Evolutionary conservation across 768 basidiomycete species (phyloP).

Genomic region (Suillus americanus): DNA sequence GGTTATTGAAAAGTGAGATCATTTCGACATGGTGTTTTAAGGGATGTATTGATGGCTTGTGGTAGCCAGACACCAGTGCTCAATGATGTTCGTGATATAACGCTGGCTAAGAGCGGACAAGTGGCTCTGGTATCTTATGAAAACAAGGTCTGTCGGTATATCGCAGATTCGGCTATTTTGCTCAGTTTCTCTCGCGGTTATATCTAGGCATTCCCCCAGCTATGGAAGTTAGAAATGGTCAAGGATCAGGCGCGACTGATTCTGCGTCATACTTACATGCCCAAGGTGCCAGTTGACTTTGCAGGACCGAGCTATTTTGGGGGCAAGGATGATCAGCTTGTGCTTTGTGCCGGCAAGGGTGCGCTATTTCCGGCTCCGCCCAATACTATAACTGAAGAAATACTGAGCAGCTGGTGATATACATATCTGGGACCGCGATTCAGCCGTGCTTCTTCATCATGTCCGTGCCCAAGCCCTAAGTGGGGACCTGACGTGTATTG

Average conservation of each 20-base stretch:
- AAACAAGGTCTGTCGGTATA: constrained; percentile 51
- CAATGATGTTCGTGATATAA: constrained; percentile 72
- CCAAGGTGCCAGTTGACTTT: constrained; percentile 65
- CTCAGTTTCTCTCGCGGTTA: background rate
- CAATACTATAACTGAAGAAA: background rate
- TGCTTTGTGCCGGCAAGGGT: constrained; percentile 77
- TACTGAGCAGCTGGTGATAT: constrained; percentile 63
- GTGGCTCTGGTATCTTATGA: constrained; percentile 74
- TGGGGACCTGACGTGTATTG: constrained; percentile 66
- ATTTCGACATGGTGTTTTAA: background rate
- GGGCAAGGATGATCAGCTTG: constrained; percentile 68
- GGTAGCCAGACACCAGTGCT: constrained; percentile 68
- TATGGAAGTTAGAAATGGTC: constrained; percentile 64
- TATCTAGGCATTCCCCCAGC: constrained; percentile 59
- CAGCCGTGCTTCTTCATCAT: constrained; percentile 63
- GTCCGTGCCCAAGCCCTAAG: constrained; percentile 56
- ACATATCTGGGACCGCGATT: constrained; percentile 79
- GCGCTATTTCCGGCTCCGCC: constrained; percentile 8
- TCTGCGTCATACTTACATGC: constrained; percentile 68
- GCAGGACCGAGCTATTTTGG: constrained; percentile 76
- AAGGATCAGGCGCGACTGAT: constrained; percentile 43
- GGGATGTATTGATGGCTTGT: constrained; percentile 10
- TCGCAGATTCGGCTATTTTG: background rate
- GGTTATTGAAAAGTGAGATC: constrained; percentile 59
- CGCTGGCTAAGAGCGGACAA: constrained; percentile 57